Conservation (phyloP, 2,329 filamentous ascomycete genomes). For the Botrytis fabae region DNA sequence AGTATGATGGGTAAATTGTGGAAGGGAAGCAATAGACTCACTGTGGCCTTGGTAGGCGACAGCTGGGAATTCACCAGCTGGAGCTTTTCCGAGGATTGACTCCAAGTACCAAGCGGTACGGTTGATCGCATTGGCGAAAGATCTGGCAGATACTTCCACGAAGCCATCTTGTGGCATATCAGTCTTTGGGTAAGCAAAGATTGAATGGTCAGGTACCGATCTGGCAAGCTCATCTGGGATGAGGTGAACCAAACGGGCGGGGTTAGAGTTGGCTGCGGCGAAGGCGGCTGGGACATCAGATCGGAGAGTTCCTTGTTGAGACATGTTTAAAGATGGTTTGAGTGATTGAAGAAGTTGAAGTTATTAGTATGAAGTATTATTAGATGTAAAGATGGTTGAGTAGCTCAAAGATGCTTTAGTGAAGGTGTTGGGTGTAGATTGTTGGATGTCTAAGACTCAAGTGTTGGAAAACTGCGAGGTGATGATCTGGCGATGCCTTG, state of each 20-base stretch:
- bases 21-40: neutral
- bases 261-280: constrained; percentile 14
- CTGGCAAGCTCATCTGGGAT: constrained; percentile 31
- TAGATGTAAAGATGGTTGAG: neutral
- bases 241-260: constrained; percentile 29
- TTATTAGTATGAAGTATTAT: constrained; percentile 16
- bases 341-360: neutral
- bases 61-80: constrained; percentile 21
- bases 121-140: constrained; percentile 33
- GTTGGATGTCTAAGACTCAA: constrained; percentile 12
- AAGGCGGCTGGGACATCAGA: constrained; percentile 23
- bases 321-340: constrained; percentile 24
- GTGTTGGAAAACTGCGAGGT: constrained; percentile 15
- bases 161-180: constrained; percentile 30
- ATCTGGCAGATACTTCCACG: constrained; percentile 28
- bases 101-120: constrained; percentile 31
- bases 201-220: constrained; percentile 28
- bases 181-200: constrained; percentile 32
- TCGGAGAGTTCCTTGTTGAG: constrained; percentile 24
- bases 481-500: constrained; percentile 6
- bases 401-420: constrained; percentile 17
- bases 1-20: neutral
- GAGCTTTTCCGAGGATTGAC: constrained; percentile 24
- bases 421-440: constrained; percentile 3
- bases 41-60: constrained; percentile 25